Evolutionary conservation across 2,329 filamentous ascomycete genomes (phyloP), one percentile per base, ranked within the genome.

Genomic region (Claviceps lovelessii): DNA sequence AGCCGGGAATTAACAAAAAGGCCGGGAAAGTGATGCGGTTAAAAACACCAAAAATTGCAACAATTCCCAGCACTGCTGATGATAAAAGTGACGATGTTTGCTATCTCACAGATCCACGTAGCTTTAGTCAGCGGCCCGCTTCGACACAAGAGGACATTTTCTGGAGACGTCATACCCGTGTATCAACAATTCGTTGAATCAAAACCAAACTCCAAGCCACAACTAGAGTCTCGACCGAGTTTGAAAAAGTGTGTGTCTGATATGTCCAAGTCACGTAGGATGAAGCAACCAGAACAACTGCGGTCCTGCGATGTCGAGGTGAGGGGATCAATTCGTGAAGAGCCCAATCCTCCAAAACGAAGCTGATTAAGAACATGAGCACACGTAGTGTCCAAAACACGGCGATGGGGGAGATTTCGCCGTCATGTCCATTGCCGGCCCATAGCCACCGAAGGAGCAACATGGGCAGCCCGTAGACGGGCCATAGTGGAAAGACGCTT

Each of bases 241-340:
- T 98, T 59, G 91, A 97, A 69, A 98, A 97, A 13, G 93, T 97
- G 71, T 98, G 93, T 19, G 89, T 93, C 72, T 98, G 93, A 72
- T 91, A 95, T 48, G 91, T 96, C 91, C 93, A 98, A 50, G 93
- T 98, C 62, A 96, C 91, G 71, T 97, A 98, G 31, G 90, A 96
- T 33, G 91, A 97, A 49, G 91, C 90, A 57, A 96, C 86, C 55
- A 98, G 77, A 49, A 94, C 76, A 48, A 94, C 80, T 10, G 90
- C 88, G 54, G 85, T 75, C 61, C 81, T 81, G 59, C 89, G 84
- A 63, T 81, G 76, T 57, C 84, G 83, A 58, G 83, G 83, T 44
- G 85, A 86, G 58, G 84, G 82, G 54, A 96, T 84, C 59, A 97
- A 77, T 69, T 98, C 93, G 73, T 95, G 84, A 56, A 98, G 80